Conservation (phyloP, 2,329 filamentous ascomycete species). For the Colletotrichum lupini region DNA sequence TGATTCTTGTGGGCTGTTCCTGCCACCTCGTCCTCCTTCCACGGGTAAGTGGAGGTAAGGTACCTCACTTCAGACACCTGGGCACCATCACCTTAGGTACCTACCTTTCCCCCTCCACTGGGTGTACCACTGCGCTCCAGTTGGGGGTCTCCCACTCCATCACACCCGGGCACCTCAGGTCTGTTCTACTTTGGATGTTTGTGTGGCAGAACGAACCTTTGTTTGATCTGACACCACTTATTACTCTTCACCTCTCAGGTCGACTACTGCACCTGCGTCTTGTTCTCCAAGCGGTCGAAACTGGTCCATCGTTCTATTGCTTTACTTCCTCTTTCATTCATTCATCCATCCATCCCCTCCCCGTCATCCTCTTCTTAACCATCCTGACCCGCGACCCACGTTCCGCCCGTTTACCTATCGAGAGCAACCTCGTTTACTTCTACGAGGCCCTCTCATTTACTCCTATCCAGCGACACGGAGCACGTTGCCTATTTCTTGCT, state of each 20-base stretch:
- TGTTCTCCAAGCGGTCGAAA: not conserved
- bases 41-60: not conserved
- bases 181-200: conserved; percentile 7
- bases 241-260: conserved; percentile 9
- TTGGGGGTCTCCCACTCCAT: not conserved
- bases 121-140: no score
- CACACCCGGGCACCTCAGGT: not conserved
- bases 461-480: conserved; percentile 30
- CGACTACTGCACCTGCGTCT: conserved; percentile 17
- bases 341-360: not conserved
- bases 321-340: not conserved
- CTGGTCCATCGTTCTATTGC: not conserved
- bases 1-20: conserved; percentile 17
- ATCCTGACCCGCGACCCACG: conserved; percentile 27
- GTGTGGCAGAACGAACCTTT: conserved; percentile 10
- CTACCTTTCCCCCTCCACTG: not conserved
- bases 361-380: conserved; percentile 14
- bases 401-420: conserved; percentile 14
- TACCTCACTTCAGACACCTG: not conserved
- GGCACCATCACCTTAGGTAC: not conserved
- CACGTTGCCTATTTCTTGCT: conserved; percentile 29
- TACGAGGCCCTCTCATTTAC: conserved; percentile 20
- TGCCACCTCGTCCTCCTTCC: not conserved
- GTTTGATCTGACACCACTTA: conserved; percentile 16
- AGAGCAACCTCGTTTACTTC: conserved; percentile 31